Evolutionary conservation across 192 early-diverging fungal genomes (phyloP).

Genomic region (Chytriomyces sp.): DNA sequence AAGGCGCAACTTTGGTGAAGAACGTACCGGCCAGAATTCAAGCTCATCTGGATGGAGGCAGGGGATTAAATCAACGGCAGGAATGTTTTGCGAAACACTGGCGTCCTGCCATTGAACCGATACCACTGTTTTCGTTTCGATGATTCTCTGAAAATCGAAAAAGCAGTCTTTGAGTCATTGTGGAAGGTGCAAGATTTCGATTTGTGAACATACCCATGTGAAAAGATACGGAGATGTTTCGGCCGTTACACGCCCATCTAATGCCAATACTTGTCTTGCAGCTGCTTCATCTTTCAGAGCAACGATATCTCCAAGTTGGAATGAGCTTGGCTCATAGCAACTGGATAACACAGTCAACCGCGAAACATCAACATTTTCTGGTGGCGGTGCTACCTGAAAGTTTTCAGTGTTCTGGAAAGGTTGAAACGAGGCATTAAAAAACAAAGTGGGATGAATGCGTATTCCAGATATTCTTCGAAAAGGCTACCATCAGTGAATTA

Average conservation of each 20-base stretch:
- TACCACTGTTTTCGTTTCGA: slow-evolving; percentile 10
- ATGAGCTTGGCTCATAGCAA: slow-evolving; percentile 7
- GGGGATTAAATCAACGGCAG: slow-evolving; percentile 3
- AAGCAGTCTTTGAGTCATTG: neutral
- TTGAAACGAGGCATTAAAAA: neutral
- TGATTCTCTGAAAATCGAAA: slow-evolving; percentile 6
- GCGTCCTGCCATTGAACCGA: slow-evolving; percentile 22
- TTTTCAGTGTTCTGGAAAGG: neutral
- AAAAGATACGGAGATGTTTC: slow-evolving; percentile 21
- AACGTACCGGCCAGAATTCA: slow-evolving; percentile 27
- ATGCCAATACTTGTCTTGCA: neutral
- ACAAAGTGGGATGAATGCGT: neutral
- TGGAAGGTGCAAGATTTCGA: neutral
- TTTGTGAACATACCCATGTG: neutral
- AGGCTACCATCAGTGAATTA: slow-evolving; percentile 7
- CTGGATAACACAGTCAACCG: slow-evolving; percentile 15
- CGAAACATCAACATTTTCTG: slow-evolving; percentile 17
- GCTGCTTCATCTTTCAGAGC: slow-evolving; percentile 13
- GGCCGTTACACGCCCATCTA: neutral
- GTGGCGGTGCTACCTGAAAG: slow-evolving; percentile 9
- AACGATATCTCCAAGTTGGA: slow-evolving; percentile 19
- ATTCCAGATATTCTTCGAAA: too few species aligned
- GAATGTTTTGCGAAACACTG: neutral
- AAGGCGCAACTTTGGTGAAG: neutral
- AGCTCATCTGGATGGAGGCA: slow-evolving; percentile 16